Percentiles rank a stretch among this genome's conserved stretches.
phyloP scores from a whole-genome alignment of 108 stramenopile genomes.

The Asterionellopsis glacialis region DNA sequence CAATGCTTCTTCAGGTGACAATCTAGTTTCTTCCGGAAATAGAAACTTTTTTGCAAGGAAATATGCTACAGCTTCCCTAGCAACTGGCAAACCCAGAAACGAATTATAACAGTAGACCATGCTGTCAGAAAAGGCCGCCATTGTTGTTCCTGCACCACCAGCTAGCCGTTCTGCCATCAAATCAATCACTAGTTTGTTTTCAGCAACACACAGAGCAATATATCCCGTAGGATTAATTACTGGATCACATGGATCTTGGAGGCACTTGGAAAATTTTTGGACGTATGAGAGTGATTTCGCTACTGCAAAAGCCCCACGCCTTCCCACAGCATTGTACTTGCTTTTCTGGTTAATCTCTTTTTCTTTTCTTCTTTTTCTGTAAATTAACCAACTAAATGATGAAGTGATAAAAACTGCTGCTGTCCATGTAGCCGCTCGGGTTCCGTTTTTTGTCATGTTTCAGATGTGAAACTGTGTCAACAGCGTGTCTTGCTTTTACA shows the following conservation, averaged over 20 bases:
- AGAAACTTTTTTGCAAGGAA: constrained; percentile 68
- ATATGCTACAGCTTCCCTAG: constrained; percentile 77
- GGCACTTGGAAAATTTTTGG: constrained; percentile 38
- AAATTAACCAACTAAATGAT: neutral
- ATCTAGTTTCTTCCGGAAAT: constrained; percentile 9
- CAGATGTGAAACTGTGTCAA: neutral
- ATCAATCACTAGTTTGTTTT: constrained; percentile 79
- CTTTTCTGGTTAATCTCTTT: neutral
- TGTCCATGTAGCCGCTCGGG: neutral
- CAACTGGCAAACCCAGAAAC: constrained; percentile 63
- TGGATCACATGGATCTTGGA: constrained; percentile 67
- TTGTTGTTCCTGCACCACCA: constrained; percentile 48
- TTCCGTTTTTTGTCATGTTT: too few relatives aligned
- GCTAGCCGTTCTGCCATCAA: constrained; percentile 59
- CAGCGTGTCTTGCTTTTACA: neutral
- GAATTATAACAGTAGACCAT: constrained; percentile 74
- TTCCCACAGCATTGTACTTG: constrained; percentile 7
- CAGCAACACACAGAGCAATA: constrained; percentile 74
- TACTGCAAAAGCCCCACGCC: constrained; percentile 33
- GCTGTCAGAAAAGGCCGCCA: constrained; percentile 68
- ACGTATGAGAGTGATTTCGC: constrained; percentile 52
- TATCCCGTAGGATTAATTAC: constrained; percentile 50
- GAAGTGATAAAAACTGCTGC: neutral
- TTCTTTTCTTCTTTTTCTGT: neutral
- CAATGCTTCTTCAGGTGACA: constrained; percentile 54